Evolutionary conservation across 805 yeast species (phyloP).

Genomic region (Yamadazyma olivae): DNA sequence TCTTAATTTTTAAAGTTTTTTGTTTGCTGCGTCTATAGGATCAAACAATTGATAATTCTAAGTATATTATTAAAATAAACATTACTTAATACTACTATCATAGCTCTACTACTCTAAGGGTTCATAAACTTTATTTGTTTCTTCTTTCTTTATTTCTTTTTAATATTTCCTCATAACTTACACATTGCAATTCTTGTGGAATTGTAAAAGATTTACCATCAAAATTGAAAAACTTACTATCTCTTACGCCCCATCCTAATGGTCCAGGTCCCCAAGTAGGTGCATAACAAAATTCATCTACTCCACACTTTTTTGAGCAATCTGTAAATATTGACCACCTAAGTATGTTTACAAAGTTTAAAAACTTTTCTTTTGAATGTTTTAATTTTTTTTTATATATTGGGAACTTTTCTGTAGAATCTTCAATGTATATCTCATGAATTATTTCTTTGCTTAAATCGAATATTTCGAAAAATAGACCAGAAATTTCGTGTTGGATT

Average conservation of each 20-base stretch:
- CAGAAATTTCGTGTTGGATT: slow-evolving; percentile 38
- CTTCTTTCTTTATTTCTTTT: too few species aligned
- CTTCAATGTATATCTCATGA: slow-evolving; percentile 13
- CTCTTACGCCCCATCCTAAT: slow-evolving; percentile 35
- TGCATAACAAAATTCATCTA: slow-evolving; percentile 51
- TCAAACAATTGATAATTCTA: too few species aligned
- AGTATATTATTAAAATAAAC: too few species aligned
- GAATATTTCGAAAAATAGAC: slow-evolving; percentile 33
- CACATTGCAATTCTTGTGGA: slow-evolving; percentile 15
- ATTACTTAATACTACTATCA: too few species aligned
- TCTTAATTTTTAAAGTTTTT: too few species aligned
- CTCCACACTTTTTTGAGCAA: slow-evolving; percentile 41
- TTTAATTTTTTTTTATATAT: slow-evolving; percentile 2
- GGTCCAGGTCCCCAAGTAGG: slow-evolving; percentile 67
- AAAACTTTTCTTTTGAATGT: slow-evolving; percentile 1
- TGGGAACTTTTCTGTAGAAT: not conserved
- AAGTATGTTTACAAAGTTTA: slow-evolving; percentile 16
- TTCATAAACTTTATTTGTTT: too few species aligned
- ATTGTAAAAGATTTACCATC: slow-evolving; percentile 13
- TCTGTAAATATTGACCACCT: slow-evolving; percentile 41
- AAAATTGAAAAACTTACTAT: slow-evolving; percentile 9
- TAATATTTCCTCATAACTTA: slow-evolving; percentile 9
- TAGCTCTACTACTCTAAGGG: too few species aligned
- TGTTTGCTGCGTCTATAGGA: too few species aligned
- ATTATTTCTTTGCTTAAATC: slow-evolving; percentile 17